Evolutionary conservation across 2,329 filamentous ascomycete species (phyloP).

Genomic region (Ceratocystis eucalypticola): DNA sequence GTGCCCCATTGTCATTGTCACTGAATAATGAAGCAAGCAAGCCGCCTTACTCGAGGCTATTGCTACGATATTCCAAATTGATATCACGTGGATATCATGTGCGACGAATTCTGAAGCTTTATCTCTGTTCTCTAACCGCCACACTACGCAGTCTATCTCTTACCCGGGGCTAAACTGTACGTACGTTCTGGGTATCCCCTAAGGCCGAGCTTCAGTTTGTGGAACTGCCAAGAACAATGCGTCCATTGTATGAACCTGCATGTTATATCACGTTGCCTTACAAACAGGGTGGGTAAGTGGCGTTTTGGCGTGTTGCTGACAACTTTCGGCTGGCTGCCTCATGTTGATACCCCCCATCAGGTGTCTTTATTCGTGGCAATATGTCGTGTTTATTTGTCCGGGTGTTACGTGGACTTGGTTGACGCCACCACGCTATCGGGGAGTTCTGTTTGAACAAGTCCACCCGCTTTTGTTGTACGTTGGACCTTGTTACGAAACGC

Average conservation of each 20-base stretch:
- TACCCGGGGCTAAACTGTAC: not conserved
- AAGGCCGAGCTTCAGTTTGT: not conserved
- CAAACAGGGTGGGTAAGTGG: not conserved
- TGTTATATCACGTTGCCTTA: not conserved
- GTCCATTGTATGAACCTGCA: conserved; percentile 1
- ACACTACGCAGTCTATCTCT: not conserved
- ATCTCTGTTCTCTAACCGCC: not conserved
- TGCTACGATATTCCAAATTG: not conserved
- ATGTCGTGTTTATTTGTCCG: not conserved
- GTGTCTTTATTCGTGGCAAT: not conserved
- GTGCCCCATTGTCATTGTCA: not conserved
- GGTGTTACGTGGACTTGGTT: conserved; percentile 2
- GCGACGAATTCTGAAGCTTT: not conserved
- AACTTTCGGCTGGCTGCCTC: not conserved
- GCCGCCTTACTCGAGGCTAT: not conserved
- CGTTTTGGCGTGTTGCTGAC: not conserved
- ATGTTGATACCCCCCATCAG: not conserved
- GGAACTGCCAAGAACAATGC: not conserved
- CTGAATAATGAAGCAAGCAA: not conserved
- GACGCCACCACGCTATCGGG: not conserved
- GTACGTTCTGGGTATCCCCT: not conserved
- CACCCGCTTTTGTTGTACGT: not conserved
- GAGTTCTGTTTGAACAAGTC: not conserved
- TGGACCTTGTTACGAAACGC: not conserved
- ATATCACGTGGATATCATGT: too few species aligned